phyloP scores from a whole-genome alignment of 768 basidiomycete species.

The Suillus ampliporus region DNA sequence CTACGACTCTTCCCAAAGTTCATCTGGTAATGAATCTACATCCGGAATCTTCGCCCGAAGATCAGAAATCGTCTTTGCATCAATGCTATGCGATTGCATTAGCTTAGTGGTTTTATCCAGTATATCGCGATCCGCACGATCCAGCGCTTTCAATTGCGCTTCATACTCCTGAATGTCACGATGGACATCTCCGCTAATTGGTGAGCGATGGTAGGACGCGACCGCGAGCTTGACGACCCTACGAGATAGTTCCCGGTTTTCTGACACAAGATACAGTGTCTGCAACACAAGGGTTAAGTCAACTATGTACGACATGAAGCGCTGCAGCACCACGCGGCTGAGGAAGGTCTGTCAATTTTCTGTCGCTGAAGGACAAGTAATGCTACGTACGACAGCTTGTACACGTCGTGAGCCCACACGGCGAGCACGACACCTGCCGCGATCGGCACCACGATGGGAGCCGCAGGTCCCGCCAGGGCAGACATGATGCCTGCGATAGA shows the following conservation, averaged over 20 bases:
- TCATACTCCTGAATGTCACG: background rate
- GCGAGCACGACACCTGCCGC: background rate
- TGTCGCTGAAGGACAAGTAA: background rate
- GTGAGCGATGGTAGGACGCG: background rate
- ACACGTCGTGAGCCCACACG: background rate
- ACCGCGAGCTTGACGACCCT: background rate
- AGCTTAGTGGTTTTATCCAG: background rate
- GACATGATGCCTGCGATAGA: background rate
- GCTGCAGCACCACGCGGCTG: conserved; percentile 15
- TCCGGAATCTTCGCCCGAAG: background rate
- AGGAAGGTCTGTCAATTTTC: background rate
- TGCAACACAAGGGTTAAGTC: conserved; percentile 33
- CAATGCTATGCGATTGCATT: background rate
- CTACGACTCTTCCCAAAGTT: background rate
- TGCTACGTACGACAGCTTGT: background rate
- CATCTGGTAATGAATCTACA: background rate
- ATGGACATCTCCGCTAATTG: background rate
- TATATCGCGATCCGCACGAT: background rate
- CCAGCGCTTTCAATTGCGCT: background rate
- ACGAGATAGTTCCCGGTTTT: background rate
- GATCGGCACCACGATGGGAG: conserved; percentile 4
- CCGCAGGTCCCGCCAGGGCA: background rate
- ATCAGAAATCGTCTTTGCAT: background rate
- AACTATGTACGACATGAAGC: conserved; percentile 31
- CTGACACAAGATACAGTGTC: conserved; percentile 17